Conservation (phyloP, 225 moss, liverwort and hornwort species). For the Polytrichum commune region DNA sequence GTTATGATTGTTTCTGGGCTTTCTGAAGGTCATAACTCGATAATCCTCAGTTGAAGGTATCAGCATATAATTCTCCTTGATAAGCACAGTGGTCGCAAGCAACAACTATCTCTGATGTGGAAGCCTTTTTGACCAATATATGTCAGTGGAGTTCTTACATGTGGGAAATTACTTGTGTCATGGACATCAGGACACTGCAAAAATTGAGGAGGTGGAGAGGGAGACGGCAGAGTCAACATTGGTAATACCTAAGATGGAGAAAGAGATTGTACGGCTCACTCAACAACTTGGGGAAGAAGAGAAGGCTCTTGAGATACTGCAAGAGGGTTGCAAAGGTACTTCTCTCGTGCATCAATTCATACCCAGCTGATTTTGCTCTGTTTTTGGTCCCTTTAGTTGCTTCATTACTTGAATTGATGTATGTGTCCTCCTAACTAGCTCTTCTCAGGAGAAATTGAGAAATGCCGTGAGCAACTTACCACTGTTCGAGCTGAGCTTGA, state of each 20-base stretch:
- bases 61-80: no score
- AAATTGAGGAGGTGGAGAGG: constrained; percentile 72
- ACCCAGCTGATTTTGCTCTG: neutral
- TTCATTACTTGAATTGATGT: neutral
- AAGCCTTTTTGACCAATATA: no score
- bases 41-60: no score
- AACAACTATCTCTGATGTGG: no score
- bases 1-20: no score
- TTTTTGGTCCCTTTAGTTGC: neutral
- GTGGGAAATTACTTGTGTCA: constrained; percentile 2
- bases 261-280: constrained; percentile 55
- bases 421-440: neutral
- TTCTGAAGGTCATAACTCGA: no score
- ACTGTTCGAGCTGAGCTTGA: constrained; percentile 76
- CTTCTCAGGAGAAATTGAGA: constrained; percentile 72
- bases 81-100: no score
- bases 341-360: constrained; percentile 1
- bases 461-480: constrained; percentile 58
- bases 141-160: neutral
- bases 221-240: constrained; percentile 67
- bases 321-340: constrained; percentile 83
- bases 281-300: constrained; percentile 79
- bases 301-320: constrained; percentile 66
- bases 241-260: constrained; percentile 78
- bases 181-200: constrained; percentile 70